These are phyloP conservation scores for Paulownia fortunei DNA, from an alignment of 257 asterid species.

Conservation along the genomic window DNA sequence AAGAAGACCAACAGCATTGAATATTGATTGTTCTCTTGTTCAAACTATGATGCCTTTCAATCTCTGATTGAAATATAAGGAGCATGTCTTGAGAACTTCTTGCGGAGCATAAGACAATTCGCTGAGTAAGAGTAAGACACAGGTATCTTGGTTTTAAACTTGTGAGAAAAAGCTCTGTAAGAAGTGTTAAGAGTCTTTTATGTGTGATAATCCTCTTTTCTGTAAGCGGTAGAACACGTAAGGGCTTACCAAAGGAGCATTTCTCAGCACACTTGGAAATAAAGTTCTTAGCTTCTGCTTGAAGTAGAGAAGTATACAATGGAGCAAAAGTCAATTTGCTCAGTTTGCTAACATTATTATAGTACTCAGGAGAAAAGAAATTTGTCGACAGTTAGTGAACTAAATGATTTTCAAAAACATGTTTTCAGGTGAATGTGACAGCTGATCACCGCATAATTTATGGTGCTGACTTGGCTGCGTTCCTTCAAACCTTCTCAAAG, in stretches of 20 bases:
- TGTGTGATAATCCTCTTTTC: background rate
- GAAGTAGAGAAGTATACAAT: background rate
- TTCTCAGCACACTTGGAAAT: background rate
- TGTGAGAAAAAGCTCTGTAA: background rate
- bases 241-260: background rate
- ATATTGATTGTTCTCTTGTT: too few relatives aligned
- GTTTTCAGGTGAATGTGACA: slow-evolving; percentile 80
- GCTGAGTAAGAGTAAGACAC: too few relatives aligned
- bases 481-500: slow-evolving; percentile 77
- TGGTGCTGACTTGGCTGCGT: slow-evolving; percentile 89
- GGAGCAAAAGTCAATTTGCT: too few relatives aligned
- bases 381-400: background rate
- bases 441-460: slow-evolving; percentile 86
- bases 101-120: too few relatives aligned
- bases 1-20: too few relatives aligned
- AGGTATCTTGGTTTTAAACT: too few relatives aligned
- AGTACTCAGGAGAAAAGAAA: background rate
- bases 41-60: too few relatives aligned
- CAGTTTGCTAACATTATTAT: background rate
- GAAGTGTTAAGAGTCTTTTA: background rate
- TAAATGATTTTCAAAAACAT: background rate
- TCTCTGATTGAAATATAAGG: too few relatives aligned
- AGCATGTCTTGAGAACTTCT: too few relatives aligned
- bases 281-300: background rate
- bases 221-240: background rate